Evolutionary conservation across 2,329 filamentous ascomycete genomes (phyloP).

Genomic region (Atkinsonella hypoxylon): DNA sequence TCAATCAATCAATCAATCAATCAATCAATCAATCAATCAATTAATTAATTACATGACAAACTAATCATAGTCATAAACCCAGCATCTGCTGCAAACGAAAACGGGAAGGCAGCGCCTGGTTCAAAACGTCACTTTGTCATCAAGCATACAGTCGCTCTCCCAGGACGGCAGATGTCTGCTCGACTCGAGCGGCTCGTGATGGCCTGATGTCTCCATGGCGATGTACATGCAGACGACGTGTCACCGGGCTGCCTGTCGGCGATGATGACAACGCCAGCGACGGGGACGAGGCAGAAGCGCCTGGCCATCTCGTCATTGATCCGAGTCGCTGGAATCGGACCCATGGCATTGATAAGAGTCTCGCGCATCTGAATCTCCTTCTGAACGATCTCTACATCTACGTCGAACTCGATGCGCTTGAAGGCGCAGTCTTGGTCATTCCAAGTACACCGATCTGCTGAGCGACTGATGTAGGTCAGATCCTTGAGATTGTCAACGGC

Average conservation of each 20-base stretch:
- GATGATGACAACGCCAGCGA: slow-evolving; percentile 9
- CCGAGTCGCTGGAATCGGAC: not conserved
- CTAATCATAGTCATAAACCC: no score
- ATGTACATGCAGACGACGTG: no score
- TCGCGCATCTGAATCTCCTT: slow-evolving; percentile 10
- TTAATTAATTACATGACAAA: no score
- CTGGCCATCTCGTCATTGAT: slow-evolving; percentile 8
- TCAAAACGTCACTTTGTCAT: no score
- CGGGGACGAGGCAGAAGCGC: slow-evolving; percentile 9
- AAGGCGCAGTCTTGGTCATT: slow-evolving; percentile 9
- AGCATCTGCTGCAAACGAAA: no score
- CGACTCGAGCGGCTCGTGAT: no score
- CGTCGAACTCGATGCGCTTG: slow-evolving; percentile 13
- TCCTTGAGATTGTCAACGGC: slow-evolving; percentile 5
- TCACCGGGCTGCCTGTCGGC: slow-evolving; percentile 2
- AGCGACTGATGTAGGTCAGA: slow-evolving; percentile 7
- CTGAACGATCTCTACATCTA: slow-evolving; percentile 7
- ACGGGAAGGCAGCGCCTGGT: no score
- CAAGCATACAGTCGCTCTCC: no score
- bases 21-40: no score
- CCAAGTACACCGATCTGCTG: slow-evolving; percentile 8
- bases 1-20: no score
- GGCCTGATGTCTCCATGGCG: no score
- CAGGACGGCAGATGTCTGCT: no score
- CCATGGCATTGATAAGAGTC: slow-evolving; percentile 5